A percentile compares a stretch with the other conserved stretches of the same genome.
phyloP scores from a whole-genome alignment of 164 flowering plant species.

The Protea cynaroides region DNA sequence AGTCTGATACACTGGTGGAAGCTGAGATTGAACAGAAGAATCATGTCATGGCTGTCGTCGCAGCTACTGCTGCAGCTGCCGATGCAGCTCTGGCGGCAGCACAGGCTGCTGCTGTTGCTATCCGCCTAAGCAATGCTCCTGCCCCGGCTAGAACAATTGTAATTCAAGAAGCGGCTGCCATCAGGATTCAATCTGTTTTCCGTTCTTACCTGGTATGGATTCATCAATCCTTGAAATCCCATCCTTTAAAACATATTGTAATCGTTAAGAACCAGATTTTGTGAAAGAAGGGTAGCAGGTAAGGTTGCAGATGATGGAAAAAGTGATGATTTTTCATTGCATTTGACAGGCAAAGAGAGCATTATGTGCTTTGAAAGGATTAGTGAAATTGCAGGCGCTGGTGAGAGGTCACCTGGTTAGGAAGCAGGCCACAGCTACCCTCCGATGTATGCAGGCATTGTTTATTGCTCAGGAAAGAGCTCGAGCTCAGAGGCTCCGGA shows the following conservation, averaged over 20 bases:
- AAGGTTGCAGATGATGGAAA: too few species aligned
- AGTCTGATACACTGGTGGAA: constrained; percentile 11
- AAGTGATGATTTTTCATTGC: neutral
- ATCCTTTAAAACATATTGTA: too few species aligned
- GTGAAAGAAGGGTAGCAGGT: neutral
- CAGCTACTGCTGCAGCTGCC: constrained; percentile 52
- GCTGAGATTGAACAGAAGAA: constrained; percentile 46
- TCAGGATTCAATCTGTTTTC: constrained; percentile 64
- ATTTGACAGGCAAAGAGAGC: constrained; percentile 86
- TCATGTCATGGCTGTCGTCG: constrained; percentile 56
- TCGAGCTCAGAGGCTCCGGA: constrained; percentile 60
- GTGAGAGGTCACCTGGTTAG: constrained; percentile 91
- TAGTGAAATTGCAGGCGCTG: constrained; percentile 92
- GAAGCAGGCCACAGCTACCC: constrained; percentile 80
- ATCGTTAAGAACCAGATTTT: neutral
- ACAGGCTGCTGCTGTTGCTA: constrained; percentile 56
- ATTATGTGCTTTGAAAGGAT: constrained; percentile 67
- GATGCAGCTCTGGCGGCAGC: constrained; percentile 65
- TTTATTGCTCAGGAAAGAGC: constrained; percentile 75
- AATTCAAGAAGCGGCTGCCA: constrained; percentile 57
- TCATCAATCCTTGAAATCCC: neutral
- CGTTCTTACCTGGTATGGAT: constrained; percentile 57
- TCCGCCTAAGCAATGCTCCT: constrained; percentile 32
- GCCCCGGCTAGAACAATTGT: constrained; percentile 29
- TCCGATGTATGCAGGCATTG: constrained; percentile 91